Percentiles rank a stretch among this genome's conserved stretches.
Evolutionary conservation across 345 rosid genomes (phyloP).

Genomic region (Erodium maritimum): DNA sequence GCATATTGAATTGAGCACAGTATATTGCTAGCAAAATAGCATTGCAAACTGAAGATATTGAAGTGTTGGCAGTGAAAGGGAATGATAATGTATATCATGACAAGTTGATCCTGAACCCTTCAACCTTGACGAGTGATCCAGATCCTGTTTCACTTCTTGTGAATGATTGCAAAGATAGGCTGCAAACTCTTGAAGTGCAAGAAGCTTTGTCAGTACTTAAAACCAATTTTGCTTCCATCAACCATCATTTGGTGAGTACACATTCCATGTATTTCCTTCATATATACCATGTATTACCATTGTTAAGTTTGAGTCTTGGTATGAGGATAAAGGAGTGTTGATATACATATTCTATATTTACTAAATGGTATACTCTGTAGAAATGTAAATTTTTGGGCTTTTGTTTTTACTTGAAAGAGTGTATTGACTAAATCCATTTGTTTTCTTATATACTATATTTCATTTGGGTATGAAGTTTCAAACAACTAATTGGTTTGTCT

Average conservation of each 20-base stretch:
- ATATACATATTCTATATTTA: no score
- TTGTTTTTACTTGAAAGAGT: no score
- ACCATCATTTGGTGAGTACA: conserved; percentile 29
- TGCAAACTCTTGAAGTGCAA: conserved; percentile 44
- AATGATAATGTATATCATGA: conserved; percentile 15
- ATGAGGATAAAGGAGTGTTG: no score
- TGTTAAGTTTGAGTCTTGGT: no score
- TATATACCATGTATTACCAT: neutral
- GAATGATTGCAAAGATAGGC: conserved; percentile 10
- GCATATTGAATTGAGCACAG: conserved; percentile 23
- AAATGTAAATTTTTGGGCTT: no score
- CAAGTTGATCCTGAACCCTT: conserved; percentile 14
- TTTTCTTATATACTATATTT: no score
- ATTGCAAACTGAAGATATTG: conserved; percentile 61
- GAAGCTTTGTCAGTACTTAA: conserved; percentile 34
- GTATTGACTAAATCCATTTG: no score
- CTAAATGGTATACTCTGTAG: no score
- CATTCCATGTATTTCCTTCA: neutral
- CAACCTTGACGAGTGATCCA: conserved; percentile 17
- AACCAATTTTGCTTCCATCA: conserved; percentile 16
- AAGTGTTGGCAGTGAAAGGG: conserved; percentile 41
- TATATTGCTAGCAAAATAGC: conserved; percentile 58
- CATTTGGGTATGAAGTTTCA: no score
- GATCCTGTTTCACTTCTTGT: conserved; percentile 1
- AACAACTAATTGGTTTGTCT: no score